Evolutionary conservation across 169 alveolate species (phyloP).

Genomic region (Cardiosporidium cionae): DNA sequence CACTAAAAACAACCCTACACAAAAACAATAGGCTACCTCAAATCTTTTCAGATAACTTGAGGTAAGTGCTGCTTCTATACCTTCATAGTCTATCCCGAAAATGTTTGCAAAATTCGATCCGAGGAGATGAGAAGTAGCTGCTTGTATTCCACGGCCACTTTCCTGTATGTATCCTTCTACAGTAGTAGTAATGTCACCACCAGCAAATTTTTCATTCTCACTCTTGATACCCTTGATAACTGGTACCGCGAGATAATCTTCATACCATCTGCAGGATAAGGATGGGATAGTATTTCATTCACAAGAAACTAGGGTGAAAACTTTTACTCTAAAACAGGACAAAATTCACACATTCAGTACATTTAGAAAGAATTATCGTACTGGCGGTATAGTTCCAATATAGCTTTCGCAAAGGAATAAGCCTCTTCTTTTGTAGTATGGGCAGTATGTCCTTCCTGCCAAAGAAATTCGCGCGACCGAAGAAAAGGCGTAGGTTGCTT

Average conservation of each 20-base stretch:
- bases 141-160: constrained; percentile 96
- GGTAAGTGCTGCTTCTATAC: too few relatives aligned
- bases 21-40: neutral
- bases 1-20: neutral
- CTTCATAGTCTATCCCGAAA: constrained; percentile 89
- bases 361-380: neutral
- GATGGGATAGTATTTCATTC: too few relatives aligned
- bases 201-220: constrained; percentile 98
- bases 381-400: constrained; percentile 53
- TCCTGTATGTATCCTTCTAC: constrained; percentile 93
- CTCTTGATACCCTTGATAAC: constrained; percentile 94
- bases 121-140: constrained; percentile 94
- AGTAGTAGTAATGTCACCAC: constrained; percentile 94
- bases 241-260: constrained; percentile 95
- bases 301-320: too few relatives aligned
- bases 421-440: constrained; percentile 95
- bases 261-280: constrained; percentile 65
- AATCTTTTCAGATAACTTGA: too few relatives aligned
- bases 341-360: too few relatives aligned
- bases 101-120: constrained; percentile 98
- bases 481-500: constrained; percentile 99
- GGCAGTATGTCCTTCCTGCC: constrained; percentile 99
- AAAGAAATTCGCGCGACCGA: constrained; percentile 97
- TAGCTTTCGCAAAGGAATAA: constrained; percentile 73
- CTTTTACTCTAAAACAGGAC: too few relatives aligned